Percentiles rank a stretch among this genome's conserved stretches.
Conservation (phyloP, 2,329 filamentous ascomycete genomes). For the Neoarthrinium moseri region DNA sequence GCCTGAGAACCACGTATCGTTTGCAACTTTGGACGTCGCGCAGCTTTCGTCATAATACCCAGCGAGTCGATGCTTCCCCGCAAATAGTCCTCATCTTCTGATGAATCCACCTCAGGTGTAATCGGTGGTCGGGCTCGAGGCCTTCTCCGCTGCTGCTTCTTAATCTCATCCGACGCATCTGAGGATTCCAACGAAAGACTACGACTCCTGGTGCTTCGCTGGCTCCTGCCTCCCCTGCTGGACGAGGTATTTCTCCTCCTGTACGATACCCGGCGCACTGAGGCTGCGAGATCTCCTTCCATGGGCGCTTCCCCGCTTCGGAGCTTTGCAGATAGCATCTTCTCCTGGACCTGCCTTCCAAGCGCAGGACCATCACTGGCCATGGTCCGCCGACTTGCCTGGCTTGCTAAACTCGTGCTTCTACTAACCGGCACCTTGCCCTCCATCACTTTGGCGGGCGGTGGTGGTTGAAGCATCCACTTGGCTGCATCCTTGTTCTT, state of each 20-base stretch:
- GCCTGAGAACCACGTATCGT: conserved; percentile 22
- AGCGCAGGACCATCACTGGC: conserved; percentile 40
- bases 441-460: conserved; percentile 87
- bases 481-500: conserved; percentile 67
- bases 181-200: conserved; percentile 17
- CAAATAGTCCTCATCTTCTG: conserved; percentile 21
- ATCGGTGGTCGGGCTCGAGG: conserved; percentile 12
- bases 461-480: conserved; percentile 94
- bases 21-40: conserved; percentile 20
- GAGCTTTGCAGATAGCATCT: conserved; percentile 44
- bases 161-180: conserved; percentile 18
- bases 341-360: conserved; percentile 43
- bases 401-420: conserved; percentile 57
- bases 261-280: conserved; percentile 12
- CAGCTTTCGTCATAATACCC: conserved; percentile 17
- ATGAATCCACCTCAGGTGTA: conserved; percentile 16
- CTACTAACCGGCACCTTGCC: conserved; percentile 73
- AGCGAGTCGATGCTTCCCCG: conserved; percentile 20
- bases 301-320: conserved; percentile 37
- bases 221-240: conserved; percentile 9
- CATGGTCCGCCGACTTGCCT: conserved; percentile 44
- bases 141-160: conserved; percentile 15
- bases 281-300: conserved; percentile 21
- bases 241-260: conserved; percentile 16
- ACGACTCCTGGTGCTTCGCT: conserved; percentile 11